phyloP scores from a whole-genome alignment of 805 yeast genomes.

The Yarrowia hollandica region DNA sequence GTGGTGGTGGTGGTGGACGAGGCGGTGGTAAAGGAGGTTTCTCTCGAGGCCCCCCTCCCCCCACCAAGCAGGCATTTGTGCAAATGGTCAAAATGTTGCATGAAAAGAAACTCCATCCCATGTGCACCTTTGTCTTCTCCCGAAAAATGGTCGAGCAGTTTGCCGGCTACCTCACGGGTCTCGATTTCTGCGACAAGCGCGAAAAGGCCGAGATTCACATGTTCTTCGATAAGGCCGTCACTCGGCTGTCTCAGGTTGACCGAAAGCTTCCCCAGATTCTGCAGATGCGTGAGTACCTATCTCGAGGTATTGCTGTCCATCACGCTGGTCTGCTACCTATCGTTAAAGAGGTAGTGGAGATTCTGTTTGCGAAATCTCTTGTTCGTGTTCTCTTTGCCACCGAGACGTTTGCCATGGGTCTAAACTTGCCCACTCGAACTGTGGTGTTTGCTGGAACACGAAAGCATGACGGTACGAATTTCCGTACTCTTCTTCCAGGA shows the following conservation, averaged over 20 bases:
- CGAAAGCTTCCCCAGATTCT: slow-evolving; percentile 89
- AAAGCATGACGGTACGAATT: slow-evolving; percentile 86
- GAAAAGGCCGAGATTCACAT: slow-evolving; percentile 90
- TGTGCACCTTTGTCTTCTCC: slow-evolving; percentile 89
- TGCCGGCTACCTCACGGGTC: slow-evolving; percentile 70
- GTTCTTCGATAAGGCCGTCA: slow-evolving; percentile 87
- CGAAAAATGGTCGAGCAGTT: slow-evolving; percentile 92
- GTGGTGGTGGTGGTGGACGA: slow-evolving; percentile 47
- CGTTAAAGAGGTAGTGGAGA: slow-evolving; percentile 90
- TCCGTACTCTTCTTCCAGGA: slow-evolving; percentile 85
- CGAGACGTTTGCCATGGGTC: slow-evolving; percentile 98
- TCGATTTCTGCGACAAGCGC: slow-evolving; percentile 78
- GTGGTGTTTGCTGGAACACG: slow-evolving; percentile 84
- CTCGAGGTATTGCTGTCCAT: slow-evolving; percentile 93
- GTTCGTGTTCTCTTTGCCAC: slow-evolving; percentile 94
- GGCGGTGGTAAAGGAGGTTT: slow-evolving; percentile 38
- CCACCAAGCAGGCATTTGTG: slow-evolving; percentile 66
- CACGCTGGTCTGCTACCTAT: slow-evolving; percentile 94
- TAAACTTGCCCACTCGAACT: slow-evolving; percentile 93
- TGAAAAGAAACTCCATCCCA: slow-evolving; percentile 75
- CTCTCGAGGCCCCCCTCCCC: slow-evolving; percentile 7
- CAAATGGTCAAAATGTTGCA: slow-evolving; percentile 70
- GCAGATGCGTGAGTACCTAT: slow-evolving; percentile 74
- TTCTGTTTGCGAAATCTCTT: slow-evolving; percentile 79
- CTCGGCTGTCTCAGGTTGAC: slow-evolving; percentile 86